Conservation (phyloP, 2,329 filamentous ascomycete species). For the Xylariomycetidae sp. region DNA sequence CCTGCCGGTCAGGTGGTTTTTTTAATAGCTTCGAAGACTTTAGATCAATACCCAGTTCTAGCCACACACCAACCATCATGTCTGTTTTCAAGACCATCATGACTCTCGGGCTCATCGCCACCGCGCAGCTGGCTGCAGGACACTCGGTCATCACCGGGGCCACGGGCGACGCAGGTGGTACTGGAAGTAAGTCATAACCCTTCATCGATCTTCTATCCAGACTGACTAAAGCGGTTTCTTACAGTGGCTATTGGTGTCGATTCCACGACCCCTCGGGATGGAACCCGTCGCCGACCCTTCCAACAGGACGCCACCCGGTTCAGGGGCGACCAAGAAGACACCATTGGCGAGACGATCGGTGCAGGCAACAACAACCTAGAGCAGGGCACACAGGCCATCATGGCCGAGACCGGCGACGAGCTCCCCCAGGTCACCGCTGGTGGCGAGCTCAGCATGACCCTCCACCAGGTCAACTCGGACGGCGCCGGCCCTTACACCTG, state of each 20-base stretch:
- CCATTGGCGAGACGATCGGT: constrained; percentile 54
- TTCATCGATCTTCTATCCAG: too few relatives aligned
- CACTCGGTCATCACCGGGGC: not conserved
- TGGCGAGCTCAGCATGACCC: constrained; percentile 55
- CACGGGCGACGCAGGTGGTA: not conserved
- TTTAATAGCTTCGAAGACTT: not conserved
- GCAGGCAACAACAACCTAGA: constrained; percentile 53
- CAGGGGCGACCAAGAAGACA: constrained; percentile 45
- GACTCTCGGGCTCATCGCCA: not conserved
- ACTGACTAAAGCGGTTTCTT: not conserved
- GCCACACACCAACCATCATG: too few relatives aligned
- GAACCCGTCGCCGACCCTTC: constrained; percentile 55
- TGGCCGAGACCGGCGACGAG: constrained; percentile 49
- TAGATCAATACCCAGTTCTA: not conserved
- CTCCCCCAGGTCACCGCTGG: constrained; percentile 57
- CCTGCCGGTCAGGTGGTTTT: not conserved
- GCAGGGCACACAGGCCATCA: constrained; percentile 51
- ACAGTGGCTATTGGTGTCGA: constrained; percentile 44
- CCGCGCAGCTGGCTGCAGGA: not conserved
- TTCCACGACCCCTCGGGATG: constrained; percentile 55
- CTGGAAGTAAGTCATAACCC: not conserved
- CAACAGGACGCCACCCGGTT: constrained; percentile 63
- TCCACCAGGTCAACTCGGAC: constrained; percentile 65
- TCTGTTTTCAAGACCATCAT: not conserved
- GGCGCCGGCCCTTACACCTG: constrained; percentile 62